phyloP scores from a whole-genome alignment of 352 stramenopile species.

The Globisporangium rhizosaccharum region DNA sequence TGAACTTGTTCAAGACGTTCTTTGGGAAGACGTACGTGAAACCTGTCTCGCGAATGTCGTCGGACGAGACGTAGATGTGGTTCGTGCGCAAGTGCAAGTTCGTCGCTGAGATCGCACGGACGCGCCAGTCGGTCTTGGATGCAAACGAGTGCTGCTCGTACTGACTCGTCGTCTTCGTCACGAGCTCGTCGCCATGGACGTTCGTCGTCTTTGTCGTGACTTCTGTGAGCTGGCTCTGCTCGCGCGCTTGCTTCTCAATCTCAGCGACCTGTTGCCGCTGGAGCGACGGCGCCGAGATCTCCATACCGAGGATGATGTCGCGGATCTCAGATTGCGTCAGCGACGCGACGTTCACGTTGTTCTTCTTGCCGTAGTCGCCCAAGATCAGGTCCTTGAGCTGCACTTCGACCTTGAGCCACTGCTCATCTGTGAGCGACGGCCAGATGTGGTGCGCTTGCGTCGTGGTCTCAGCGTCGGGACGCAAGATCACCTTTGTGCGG shows the following conservation, averaged over 20 bases:
- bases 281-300: constrained; percentile 98
- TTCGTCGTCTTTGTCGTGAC: constrained; percentile 99
- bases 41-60: constrained; percentile 97
- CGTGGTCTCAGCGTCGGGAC: constrained; percentile 97
- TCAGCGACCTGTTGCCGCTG: constrained; percentile 99
- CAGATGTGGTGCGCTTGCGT: constrained; percentile 99
- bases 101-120: constrained; percentile 97
- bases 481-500: constrained; percentile 94
- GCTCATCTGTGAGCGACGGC: constrained; percentile 97
- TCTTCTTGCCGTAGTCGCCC: constrained; percentile 99
- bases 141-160: constrained; percentile 99
- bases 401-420: constrained; percentile 99
- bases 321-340: constrained; percentile 99
- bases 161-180: constrained; percentile 98
- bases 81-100: constrained; percentile 99
- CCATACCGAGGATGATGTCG: constrained; percentile 99
- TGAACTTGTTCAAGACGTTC: constrained; percentile 99
- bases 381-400: constrained; percentile 99
- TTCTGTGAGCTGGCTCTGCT: constrained; percentile 97
- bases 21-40: constrained; percentile 99
- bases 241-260: constrained; percentile 98
- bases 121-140: constrained; percentile 99
- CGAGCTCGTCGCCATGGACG: constrained; percentile 99
- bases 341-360: constrained; percentile 99
- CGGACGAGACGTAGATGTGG: constrained; percentile 99